Percentiles rank a stretch among this genome's conserved stretches.
phyloP scores from a whole-genome alignment of 352 stramenopile genomes.

The Phytophthora hybrid region DNA sequence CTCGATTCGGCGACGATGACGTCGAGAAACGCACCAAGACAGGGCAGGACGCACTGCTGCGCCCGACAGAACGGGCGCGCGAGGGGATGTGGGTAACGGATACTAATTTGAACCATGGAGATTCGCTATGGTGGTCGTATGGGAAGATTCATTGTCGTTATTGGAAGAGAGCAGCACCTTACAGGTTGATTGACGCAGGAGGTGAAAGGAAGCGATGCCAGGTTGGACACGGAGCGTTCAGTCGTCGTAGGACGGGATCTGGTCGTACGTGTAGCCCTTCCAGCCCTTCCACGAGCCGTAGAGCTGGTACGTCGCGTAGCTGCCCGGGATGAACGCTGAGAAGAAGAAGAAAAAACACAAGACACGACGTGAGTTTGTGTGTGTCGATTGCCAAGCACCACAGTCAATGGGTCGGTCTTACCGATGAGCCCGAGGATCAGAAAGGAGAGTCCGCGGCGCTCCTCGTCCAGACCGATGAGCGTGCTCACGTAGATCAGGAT shows the following conservation, averaged over 20 bases:
- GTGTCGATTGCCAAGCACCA: not conserved
- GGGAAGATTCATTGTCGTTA: not conserved
- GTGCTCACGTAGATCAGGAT: slow-evolving; percentile 84
- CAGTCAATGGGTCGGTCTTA: slow-evolving; percentile 24
- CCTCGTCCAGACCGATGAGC: slow-evolving; percentile 75
- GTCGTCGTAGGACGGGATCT: slow-evolving; percentile 88
- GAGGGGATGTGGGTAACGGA: slow-evolving; percentile 6
- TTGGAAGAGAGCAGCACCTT: not conserved
- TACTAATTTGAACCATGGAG: not conserved
- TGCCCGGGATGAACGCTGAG: slow-evolving; percentile 86
- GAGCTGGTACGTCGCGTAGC: slow-evolving; percentile 81
- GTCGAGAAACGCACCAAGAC: slow-evolving; percentile 25
- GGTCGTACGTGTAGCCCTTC: slow-evolving; percentile 87
- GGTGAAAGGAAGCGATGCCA: not conserved
- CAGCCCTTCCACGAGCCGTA: slow-evolving; percentile 87
- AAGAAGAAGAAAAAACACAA: not conserved
- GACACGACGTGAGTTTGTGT: not conserved
- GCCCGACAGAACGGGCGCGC: slow-evolving; percentile 14
- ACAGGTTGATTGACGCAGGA: not conserved
- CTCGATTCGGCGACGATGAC: slow-evolving; percentile 39
- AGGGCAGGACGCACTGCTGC: slow-evolving; percentile 5
- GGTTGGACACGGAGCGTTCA: slow-evolving; percentile 26
- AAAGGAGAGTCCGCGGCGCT: slow-evolving; percentile 79
- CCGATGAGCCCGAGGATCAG: slow-evolving; percentile 83
- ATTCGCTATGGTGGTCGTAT: slow-evolving; percentile 1